Percentiles rank a stretch among this genome's conserved stretches.
Evolutionary conservation across 2,329 filamentous ascomycete genomes (phyloP).

Genomic region (Aspergillus luchuensis): DNA sequence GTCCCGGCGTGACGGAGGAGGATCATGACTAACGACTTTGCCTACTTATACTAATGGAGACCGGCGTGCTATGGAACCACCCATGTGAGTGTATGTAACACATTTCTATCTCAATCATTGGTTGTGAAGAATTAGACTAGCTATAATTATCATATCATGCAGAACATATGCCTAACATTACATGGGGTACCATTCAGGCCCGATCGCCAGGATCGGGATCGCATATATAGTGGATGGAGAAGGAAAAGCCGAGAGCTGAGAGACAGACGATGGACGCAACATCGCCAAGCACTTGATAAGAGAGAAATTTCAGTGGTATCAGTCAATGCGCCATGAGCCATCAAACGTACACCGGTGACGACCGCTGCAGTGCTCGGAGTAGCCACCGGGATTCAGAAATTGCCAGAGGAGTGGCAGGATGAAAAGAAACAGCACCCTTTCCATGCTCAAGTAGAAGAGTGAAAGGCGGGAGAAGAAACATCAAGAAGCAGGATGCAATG

Average conservation of each 20-base stretch:
- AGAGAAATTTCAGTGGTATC: not conserved
- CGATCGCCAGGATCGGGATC: not conserved
- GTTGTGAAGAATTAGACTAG: not conserved
- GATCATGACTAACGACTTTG: constrained; percentile 63
- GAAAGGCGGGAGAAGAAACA: not conserved
- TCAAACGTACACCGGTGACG: not conserved
- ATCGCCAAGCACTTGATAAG: not conserved
- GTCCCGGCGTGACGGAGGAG: constrained; percentile 83
- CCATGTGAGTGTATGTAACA: not conserved
- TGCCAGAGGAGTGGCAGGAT: not conserved
- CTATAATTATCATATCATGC: not conserved
- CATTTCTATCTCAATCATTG: not conserved
- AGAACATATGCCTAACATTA: not conserved
- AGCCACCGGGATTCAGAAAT: not conserved
- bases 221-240: not conserved
- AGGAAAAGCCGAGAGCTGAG: not conserved
- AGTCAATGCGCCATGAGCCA: not conserved
- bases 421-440: not conserved
- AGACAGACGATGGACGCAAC: not conserved
- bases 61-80: not conserved
- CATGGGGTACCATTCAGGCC: not conserved
- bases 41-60: constrained; percentile 11
- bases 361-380: not conserved
- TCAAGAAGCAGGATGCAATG: not conserved
- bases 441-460: not conserved